These are phyloP conservation scores for Gymnopus androsaceus DNA, from an alignment of 1,284 basidiomycete genomes.

Conservation along the genomic window DNA sequence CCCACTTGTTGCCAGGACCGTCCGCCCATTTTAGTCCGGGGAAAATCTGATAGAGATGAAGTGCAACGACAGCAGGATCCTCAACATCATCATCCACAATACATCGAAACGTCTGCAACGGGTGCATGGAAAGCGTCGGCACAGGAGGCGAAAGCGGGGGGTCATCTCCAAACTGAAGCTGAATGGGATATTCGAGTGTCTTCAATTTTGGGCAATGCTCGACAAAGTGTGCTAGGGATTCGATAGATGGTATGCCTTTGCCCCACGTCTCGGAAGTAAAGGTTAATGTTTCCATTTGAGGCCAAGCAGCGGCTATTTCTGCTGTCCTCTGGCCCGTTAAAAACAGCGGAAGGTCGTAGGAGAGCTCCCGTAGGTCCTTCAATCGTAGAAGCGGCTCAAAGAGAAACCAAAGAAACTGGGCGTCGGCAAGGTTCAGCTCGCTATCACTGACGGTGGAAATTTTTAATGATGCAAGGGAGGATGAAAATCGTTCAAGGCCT, in stretches of 20 bases:
- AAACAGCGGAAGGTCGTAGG: conserved; percentile 1
- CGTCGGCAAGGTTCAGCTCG: neutral
- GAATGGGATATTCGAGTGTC: conserved; percentile 4
- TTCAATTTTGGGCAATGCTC: neutral
- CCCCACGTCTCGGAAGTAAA: conserved; percentile 5
- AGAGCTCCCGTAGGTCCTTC: neutral
- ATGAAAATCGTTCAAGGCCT: neutral
- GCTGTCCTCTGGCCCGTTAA: neutral
- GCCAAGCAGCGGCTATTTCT: conserved; percentile 2
- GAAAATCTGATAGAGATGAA: conserved; percentile 5
- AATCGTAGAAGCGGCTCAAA: neutral
- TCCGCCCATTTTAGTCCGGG: conserved; percentile 5
- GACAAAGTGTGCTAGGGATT: neutral
- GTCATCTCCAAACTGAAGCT: neutral
- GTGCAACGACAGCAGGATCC: conserved; percentile 2
- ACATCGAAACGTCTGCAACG: neutral
- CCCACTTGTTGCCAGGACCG: neutral
- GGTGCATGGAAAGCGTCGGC: neutral
- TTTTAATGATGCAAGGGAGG: neutral
- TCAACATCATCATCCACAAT: conserved; percentile 4
- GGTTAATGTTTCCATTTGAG: neutral
- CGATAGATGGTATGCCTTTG: conserved; percentile 2
- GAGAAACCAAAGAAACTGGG: conserved; percentile 3
- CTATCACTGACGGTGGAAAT: neutral
- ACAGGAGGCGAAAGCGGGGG: neutral